phyloP scores from a whole-genome alignment of 345 rosid species.

The Lagerstroemia speciosa region DNA sequence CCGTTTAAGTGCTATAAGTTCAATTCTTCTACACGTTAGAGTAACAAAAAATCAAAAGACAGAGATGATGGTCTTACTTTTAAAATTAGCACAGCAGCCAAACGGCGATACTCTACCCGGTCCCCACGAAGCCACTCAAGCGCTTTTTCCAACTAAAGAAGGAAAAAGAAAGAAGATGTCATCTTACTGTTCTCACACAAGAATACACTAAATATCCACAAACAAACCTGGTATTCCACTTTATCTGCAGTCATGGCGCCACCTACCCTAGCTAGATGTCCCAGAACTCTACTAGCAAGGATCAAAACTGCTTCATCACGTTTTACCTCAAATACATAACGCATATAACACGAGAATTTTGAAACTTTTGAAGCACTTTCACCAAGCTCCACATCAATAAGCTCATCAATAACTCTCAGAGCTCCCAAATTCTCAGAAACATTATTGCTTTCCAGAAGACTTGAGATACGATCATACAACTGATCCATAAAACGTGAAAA shows the following conservation, averaged over 20 bases:
- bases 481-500: conserved; percentile 88
- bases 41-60: background rate
- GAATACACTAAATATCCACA: background rate
- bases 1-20: background rate
- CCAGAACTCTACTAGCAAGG: conserved; percentile 92
- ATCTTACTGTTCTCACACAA: background rate
- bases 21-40: background rate
- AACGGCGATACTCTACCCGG: conserved; percentile 78
- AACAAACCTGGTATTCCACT: conserved; percentile 85
- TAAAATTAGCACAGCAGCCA: conserved; percentile 85
- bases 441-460: conserved; percentile 60
- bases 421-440: conserved; percentile 90
- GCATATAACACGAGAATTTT: conserved; percentile 65
- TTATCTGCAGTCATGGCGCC: conserved; percentile 99
- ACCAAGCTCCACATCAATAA: conserved; percentile 86
- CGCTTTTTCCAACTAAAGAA: conserved; percentile 66
- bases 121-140: conserved; percentile 89
- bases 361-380: conserved; percentile 97
- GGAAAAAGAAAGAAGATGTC: conserved; percentile 1
- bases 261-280: conserved; percentile 96
- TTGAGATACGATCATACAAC: conserved; percentile 61
- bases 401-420: conserved; percentile 77
- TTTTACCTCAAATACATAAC: conserved; percentile 67
- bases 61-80: conserved; percentile 39
- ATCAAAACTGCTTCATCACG: conserved; percentile 77